Percentiles rank a stretch among this genome's conserved stretches.
phyloP scores from a whole-genome alignment of 2,329 filamentous ascomycete species.

The Coniochaeta sp. region DNA sequence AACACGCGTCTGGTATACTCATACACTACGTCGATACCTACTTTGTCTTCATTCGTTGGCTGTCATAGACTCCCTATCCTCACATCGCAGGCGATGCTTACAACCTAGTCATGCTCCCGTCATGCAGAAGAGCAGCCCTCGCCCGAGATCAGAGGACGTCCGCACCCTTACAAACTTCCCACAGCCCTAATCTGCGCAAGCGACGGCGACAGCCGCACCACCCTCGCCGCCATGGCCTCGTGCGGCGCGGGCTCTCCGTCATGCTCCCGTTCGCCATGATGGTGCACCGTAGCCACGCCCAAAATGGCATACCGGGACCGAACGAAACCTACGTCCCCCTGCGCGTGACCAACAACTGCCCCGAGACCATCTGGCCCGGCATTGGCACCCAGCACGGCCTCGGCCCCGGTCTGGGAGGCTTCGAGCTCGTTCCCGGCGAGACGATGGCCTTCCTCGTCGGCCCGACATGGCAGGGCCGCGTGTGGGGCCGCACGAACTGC shows the following conservation, averaged over 20 bases:
- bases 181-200: not conserved
- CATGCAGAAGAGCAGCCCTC: not conserved
- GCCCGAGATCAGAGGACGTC: not conserved
- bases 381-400: conserved; percentile 66
- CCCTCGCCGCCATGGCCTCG: not conserved
- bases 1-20: not conserved
- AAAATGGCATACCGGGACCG: not conserved
- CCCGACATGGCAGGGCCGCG: conserved; percentile 69
- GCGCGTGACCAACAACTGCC: conserved; percentile 64
- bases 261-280: not conserved
- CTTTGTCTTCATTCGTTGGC: not conserved
- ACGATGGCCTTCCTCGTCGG: conserved; percentile 58
- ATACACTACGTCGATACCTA: not conserved
- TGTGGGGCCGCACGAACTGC: conserved; percentile 83
- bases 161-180: not conserved
- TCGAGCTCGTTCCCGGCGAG: conserved; percentile 53
- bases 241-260: not conserved
- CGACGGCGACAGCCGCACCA: not conserved
- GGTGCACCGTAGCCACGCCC: not conserved
- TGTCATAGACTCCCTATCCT: not conserved
- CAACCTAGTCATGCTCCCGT: not conserved
- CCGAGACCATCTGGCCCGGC: conserved; percentile 66
- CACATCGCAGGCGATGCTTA: not conserved
- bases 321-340: conserved; percentile 40
- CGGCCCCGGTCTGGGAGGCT: conserved; percentile 60